Conservation (phyloP, 441 rosid genomes). For the Eruca vesicaria region DNA sequence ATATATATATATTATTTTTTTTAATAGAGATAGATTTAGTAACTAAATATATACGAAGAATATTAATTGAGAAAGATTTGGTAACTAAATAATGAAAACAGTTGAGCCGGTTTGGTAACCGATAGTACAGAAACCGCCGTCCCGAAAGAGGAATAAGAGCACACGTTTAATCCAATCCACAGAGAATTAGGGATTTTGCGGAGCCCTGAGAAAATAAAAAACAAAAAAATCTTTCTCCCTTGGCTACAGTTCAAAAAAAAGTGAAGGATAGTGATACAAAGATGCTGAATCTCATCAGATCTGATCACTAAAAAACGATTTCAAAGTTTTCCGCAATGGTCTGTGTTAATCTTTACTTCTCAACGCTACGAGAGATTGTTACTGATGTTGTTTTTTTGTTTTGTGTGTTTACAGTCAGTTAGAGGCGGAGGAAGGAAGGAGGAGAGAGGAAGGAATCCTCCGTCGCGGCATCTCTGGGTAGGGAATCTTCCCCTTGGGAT, state of each 20-base stretch:
- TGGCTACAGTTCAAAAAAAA: neutral
- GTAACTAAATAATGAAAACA: neutral
- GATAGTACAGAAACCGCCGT: neutral
- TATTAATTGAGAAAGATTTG: neutral
- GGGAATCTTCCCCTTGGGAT: constrained; percentile 80
- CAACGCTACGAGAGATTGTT: neutral
- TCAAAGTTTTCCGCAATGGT: constrained; percentile 34
- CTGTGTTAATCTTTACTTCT: neutral
- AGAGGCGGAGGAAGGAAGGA: constrained; percentile 57
- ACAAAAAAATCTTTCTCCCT: neutral
- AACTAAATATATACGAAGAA: neutral
- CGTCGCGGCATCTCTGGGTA: constrained; percentile 93
- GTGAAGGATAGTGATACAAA: neutral
- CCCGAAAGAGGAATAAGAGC: neutral
- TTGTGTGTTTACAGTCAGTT: constrained; percentile 39
- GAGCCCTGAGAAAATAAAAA: neutral
- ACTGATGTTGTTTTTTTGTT: neutral
- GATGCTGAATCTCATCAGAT: constrained; percentile 6
- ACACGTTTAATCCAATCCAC: neutral
- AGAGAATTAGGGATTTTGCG: constrained; percentile 1
- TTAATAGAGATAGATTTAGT: no score
- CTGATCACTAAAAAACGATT: neutral
- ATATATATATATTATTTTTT: no score
- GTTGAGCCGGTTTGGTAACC: neutral
- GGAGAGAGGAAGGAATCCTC: constrained; percentile 46